These are phyloP conservation scores for Aspergillus sp. DNA, from an alignment of 2,329 filamentous ascomycete genomes.

Conservation along the genomic window DNA sequence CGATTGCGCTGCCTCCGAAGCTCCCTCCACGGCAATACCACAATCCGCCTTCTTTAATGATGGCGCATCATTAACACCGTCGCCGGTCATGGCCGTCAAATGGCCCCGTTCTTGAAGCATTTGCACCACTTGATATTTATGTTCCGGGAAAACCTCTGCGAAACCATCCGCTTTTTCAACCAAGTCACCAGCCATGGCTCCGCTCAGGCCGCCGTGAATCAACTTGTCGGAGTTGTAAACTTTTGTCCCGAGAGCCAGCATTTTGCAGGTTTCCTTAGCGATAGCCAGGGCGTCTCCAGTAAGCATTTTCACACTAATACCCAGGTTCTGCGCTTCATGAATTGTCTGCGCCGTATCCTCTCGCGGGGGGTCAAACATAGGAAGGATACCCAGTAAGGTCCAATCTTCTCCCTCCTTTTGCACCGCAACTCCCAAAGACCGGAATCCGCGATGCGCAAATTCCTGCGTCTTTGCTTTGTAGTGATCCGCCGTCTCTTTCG, in stretches of 20 bases:
- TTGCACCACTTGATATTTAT: conserved; percentile 74
- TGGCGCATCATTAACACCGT: conserved; percentile 73
- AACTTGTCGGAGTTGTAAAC: conserved; percentile 78
- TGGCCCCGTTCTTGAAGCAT: conserved; percentile 73
- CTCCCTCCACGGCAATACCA: conserved; percentile 71
- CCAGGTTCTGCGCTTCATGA: conserved; percentile 70
- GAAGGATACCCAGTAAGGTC: conserved; percentile 73
- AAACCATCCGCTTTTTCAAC: conserved; percentile 74
- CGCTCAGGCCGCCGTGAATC: conserved; percentile 71
- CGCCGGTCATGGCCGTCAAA: conserved; percentile 72
- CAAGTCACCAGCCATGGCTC: conserved; percentile 71
- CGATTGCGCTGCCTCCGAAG: conserved; percentile 70
- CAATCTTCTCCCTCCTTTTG: conserved; percentile 73
- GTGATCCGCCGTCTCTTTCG: conserved; percentile 61
- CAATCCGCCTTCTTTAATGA: conserved; percentile 73
- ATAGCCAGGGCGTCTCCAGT: conserved; percentile 79
- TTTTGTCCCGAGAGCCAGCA: conserved; percentile 75
- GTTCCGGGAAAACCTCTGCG: conserved; percentile 72
- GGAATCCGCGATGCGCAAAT: conserved; percentile 76
- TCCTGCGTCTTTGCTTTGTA: conserved; percentile 73
- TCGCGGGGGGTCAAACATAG: conserved; percentile 78
- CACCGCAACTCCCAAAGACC: conserved; percentile 74
- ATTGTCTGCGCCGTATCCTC: conserved; percentile 78
- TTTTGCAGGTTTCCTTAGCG: conserved; percentile 79
- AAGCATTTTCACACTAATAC: conserved; percentile 77